Evolutionary conservation across 495 filamentous ascomycete genomes (phyloP), one percentile per base, ranked within the genome.

Genomic region (Penicillium canariense): DNA sequence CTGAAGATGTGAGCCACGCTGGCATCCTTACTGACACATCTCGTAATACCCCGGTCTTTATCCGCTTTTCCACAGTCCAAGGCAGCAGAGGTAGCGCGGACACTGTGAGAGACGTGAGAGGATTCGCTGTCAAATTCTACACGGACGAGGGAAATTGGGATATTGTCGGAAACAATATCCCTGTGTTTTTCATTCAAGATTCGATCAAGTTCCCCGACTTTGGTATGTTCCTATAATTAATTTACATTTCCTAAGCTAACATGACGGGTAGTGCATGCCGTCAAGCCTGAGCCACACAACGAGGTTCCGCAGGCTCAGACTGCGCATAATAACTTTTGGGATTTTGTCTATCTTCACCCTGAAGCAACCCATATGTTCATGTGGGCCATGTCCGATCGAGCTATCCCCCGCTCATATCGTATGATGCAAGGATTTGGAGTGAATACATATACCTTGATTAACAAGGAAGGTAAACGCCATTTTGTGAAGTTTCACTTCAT

Each of bases 351-450:
- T 18, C 68, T 79, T 52, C 83, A 85, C 56, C 79, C 77, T 0
- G 90, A 95, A 68, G 77, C 88, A 1, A 91, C 89, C 0, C 89
- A 95, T 63, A 93, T 91, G 50, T 34, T 38, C 15, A 32, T 20
- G 17, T 0, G 1, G 3, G 1, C 22, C n/a, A 87, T 89, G 86
- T 86, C 80, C 34, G 90, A 95, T 64, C 81, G 88, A 11, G 83
- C 77, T 27, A 93, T 93, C 49, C 91, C 91, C 17, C 82, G 89
- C 4, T 91, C 87, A 3, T 90, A 77, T 62, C 85, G 85, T 18
- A 94, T 93, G 88, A 93, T 95, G 87, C 87, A 95, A 63, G 91
- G 91, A 0, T 95, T 94, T 55, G 90, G 91, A 36, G 90, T 95
- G 51, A 91, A 95, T 65, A 94, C 91, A 0, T 95, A 79, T 65